Conservation (phyloP, 371 early-diverging fungal species). For the Rhizomucor miehei region DNA sequence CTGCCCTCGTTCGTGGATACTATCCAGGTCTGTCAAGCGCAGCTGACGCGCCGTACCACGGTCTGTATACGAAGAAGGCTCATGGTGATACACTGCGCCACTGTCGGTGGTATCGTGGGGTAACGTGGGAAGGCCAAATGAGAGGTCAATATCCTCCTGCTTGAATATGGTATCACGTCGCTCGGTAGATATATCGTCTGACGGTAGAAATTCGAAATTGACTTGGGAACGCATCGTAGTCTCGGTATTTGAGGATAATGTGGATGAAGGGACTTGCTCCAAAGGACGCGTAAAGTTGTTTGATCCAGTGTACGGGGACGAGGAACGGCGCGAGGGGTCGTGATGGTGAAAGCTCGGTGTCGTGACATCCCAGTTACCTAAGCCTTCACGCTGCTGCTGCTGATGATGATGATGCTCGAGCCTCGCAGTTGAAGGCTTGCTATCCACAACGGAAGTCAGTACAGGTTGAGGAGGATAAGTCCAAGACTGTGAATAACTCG, state of each 20-base stretch:
- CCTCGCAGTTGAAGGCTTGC: too few relatives aligned
- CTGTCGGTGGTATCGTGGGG: neutral
- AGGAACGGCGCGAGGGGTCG: too few relatives aligned
- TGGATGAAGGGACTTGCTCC: neutral
- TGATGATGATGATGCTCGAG: neutral
- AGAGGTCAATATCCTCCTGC: neutral
- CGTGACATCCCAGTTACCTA: neutral
- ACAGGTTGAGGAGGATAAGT: neutral
- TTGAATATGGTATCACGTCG: too few relatives aligned
- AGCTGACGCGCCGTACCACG: slow-evolving; percentile 3
- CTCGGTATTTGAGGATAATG: neutral
- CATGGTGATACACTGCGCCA: slow-evolving; percentile 1
- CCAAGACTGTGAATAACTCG: neutral
- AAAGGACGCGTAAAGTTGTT: too few relatives aligned
- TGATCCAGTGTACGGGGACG: too few relatives aligned
- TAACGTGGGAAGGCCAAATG: neutral
- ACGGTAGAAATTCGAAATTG: neutral
- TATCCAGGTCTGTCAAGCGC: slow-evolving; percentile 11
- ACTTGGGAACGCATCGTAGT: neutral
- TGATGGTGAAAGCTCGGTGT: neutral
- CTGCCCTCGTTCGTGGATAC: slow-evolving; percentile 16
- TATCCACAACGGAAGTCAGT: too few relatives aligned
- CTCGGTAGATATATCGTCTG: too few relatives aligned
- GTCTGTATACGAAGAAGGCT: neutral
- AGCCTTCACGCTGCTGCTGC: neutral